Evolutionary conservation across 805 yeast species (phyloP), one percentile per base, ranked within the genome.

Genomic region (Tetrapisispora nanseiensis): DNA sequence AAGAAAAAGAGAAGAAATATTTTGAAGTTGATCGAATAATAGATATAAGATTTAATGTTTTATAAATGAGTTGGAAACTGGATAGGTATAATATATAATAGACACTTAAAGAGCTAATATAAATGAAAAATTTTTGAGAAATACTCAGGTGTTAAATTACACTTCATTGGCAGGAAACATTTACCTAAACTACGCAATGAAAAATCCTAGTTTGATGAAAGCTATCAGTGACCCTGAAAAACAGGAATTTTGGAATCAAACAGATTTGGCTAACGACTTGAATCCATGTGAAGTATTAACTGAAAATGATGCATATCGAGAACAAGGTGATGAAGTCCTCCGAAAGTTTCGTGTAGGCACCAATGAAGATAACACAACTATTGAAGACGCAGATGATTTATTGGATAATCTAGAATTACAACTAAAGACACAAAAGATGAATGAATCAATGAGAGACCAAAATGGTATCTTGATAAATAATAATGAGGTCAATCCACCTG

Each of bases 401-500:
- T 28, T 40, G n/a, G 43, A 40, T 40, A 34, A 34, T 23, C n/a
- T 19, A 12, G 43, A 40, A 34, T 21, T 33, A 11, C 30, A 18
- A 16, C 12, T 40, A 15, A 40, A 40, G 29, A 28, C 30, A 11
- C 29, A 40, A 40, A 31, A 23, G 7, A 18, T 34, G 3, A 8
- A 13, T 6, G 24, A 28, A 18, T 16, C 22, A 4, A 31, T 31
- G 15, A 18, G 11, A 22, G 37, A 26, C 22, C 15, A n/a, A 4
- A 16, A 24, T 26, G 37, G 37, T 22, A 22, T 33, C 13, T 9
- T 33, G 9, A 11, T n/a, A 11, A 23, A 35, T 35, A 12, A n/a
- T 18, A 35, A 35, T 35, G 61, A 58, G 28, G 56, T 59, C 18
- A 48, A 59, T 15, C 75, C 95, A 12, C 98, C 98, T 2, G 97